A percentile compares a stretch with the other conserved stretches of the same genome.
Conservation (phyloP, 1,139 yeast genomes). For the Suhomyces panamericanus region DNA sequence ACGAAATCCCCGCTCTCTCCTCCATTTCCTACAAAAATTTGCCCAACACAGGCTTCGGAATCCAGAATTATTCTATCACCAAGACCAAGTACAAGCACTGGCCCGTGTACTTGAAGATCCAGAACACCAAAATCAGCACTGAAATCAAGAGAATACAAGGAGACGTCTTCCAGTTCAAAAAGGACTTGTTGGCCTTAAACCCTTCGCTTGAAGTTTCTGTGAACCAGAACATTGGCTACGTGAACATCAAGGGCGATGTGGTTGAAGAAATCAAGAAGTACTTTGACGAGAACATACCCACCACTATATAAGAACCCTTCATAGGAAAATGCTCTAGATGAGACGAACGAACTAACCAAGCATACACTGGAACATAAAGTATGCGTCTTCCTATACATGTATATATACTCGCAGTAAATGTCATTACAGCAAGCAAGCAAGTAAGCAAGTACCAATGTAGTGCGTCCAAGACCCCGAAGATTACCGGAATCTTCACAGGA, state of each 20-base stretch:
- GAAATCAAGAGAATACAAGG: constrained; percentile 68
- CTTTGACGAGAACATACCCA: constrained; percentile 23
- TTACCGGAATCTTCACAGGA: constrained; percentile 1
- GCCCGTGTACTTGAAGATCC: constrained; percentile 65
- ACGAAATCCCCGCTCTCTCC: constrained; percentile 30
- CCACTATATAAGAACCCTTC: constrained; percentile 5
- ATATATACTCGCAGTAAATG: constrained; percentile 2
- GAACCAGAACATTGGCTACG: constrained; percentile 39
- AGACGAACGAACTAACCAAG: background rate
- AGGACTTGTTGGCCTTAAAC: constrained; percentile 52
- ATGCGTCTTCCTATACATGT: background rate
- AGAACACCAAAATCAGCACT: constrained; percentile 55
- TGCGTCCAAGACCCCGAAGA: background rate
- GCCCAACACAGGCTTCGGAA: constrained; percentile 47
- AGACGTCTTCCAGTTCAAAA: constrained; percentile 55
- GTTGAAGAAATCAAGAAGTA: constrained; percentile 42
- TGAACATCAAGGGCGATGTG: constrained; percentile 60
- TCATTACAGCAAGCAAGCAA: too few relatives aligned
- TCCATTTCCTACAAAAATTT: constrained; percentile 29
- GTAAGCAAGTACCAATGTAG: background rate
- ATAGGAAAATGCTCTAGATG: background rate
- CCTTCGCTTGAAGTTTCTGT: constrained; percentile 50
- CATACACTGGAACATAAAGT: background rate
- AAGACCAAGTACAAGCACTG: constrained; percentile 63
- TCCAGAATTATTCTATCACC: constrained; percentile 46